Percentiles rank a stretch among this genome's conserved stretches.
phyloP scores from a whole-genome alignment of 2,329 filamentous ascomycete species.

The Diaporthe sp. region DNA sequence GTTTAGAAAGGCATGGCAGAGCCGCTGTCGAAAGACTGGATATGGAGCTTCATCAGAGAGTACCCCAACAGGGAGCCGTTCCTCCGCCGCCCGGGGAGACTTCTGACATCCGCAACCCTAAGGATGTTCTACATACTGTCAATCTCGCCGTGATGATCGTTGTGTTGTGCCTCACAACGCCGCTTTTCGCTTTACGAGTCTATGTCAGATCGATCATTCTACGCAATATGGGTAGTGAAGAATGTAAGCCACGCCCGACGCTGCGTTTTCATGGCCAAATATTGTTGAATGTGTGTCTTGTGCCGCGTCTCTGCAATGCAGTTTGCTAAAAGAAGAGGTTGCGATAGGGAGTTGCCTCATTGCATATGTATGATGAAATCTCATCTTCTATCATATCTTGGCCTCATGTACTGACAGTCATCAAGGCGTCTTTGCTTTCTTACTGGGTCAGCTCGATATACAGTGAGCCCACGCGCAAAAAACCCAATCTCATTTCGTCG shows the following conservation, averaged over 20 bases:
- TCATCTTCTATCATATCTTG: background rate
- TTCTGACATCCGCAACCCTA: background rate
- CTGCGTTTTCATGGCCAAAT: background rate
- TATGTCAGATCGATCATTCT: background rate
- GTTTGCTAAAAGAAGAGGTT: background rate
- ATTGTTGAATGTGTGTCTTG: too few relatives aligned
- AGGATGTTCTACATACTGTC: constrained; percentile 6
- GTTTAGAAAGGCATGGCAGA: background rate
- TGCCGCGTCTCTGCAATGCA: too few relatives aligned
- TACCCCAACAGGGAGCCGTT: background rate
- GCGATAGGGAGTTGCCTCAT: constrained; percentile 1
- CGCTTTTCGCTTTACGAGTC: background rate
- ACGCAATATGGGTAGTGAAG: background rate
- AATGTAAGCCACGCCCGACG: background rate
- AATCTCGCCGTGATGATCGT: constrained; percentile 11
- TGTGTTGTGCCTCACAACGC: constrained; percentile 1
- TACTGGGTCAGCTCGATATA: constrained; percentile 6
- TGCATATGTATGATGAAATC: background rate
- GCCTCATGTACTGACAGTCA: background rate
- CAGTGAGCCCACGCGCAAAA: background rate
- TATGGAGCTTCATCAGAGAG: background rate
- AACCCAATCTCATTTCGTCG: accelerated
- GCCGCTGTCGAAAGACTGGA: background rate
- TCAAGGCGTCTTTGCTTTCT: background rate
- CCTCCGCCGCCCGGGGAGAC: background rate